Evolutionary conservation across 2,329 filamentous ascomycete genomes (phyloP).

Genomic region (Ophiocordyceps australis): DNA sequence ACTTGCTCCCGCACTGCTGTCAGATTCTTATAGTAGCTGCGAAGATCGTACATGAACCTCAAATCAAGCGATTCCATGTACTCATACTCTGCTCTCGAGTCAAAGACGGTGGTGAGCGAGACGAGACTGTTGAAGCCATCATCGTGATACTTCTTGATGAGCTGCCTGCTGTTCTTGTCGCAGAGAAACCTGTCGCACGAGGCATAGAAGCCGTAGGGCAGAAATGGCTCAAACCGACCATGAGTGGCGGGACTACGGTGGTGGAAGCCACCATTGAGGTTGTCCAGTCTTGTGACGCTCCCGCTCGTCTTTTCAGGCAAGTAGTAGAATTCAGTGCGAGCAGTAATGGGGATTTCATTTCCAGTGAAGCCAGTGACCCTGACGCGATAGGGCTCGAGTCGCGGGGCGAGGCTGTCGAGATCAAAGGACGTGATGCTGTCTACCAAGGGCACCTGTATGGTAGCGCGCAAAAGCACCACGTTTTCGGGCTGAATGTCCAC

Average conservation of each 20-base stretch:
- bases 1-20: conserved; percentile 19
- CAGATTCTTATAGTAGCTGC: conserved; percentile 23
- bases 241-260: conserved; percentile 17
- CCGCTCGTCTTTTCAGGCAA: conserved; percentile 22
- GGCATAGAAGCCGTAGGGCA: conserved; percentile 26
- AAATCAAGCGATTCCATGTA: conserved; percentile 20
- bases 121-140: conserved; percentile 25
- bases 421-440: conserved; percentile 17
- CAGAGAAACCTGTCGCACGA: conserved; percentile 23
- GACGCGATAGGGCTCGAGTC: conserved; percentile 18
- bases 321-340: conserved; percentile 17
- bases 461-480: conserved; percentile 13
- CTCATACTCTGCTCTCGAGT: conserved; percentile 16
- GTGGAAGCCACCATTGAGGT: conserved; percentile 22
- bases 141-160: conserved; percentile 14
- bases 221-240: conserved; percentile 17
- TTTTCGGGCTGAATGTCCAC: conserved; percentile 14
- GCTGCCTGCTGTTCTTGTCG: conserved; percentile 14
- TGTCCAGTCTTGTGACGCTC: conserved; percentile 26
- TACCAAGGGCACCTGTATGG: conserved; percentile 14
- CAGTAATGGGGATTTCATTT: conserved; percentile 13
- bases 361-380: conserved; percentile 15
- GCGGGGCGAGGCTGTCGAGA: conserved; percentile 14
- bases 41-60: conserved; percentile 25
- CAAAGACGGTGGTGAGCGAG: conserved; percentile 19